These are phyloP conservation scores for Pythium coloratum DNA, from an alignment of 352 stramenopile genomes.

Conservation along the genomic window DNA sequence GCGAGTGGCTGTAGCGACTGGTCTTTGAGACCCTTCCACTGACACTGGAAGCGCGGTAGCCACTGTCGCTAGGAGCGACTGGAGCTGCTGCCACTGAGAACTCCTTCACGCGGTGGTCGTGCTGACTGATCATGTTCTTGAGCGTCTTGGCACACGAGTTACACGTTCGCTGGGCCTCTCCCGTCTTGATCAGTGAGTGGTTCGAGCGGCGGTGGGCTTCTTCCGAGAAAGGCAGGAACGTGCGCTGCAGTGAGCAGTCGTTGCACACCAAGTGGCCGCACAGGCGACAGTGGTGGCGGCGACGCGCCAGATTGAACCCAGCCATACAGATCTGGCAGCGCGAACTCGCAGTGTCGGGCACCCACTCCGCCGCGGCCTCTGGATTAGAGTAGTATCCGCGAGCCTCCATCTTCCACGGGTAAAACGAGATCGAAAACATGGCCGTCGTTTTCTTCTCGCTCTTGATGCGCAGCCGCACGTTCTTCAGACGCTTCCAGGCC, in stretches of 20 bases:
- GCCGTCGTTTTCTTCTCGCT: constrained; percentile 32
- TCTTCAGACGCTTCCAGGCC: constrained; percentile 10
- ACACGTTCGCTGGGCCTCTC: constrained; percentile 70
- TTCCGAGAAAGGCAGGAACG: constrained; percentile 60
- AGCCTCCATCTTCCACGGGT: constrained; percentile 74
- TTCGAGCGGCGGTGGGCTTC: constrained; percentile 36
- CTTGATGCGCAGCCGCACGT: constrained; percentile 7
- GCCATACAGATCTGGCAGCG: constrained; percentile 63
- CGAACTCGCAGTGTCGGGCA: constrained; percentile 61
- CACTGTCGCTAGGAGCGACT: background rate
- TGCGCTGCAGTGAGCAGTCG: constrained; percentile 65
- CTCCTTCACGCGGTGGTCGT: constrained; percentile 55
- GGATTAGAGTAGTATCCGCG: constrained; percentile 68
- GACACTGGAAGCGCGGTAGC: background rate
- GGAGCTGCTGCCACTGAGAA: constrained; percentile 31
- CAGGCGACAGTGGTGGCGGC: constrained; percentile 85
- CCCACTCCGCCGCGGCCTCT: constrained; percentile 69
- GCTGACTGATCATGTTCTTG: constrained; percentile 58
- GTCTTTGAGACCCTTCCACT: background rate
- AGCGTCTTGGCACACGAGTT: constrained; percentile 63
- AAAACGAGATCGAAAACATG: constrained; percentile 78
- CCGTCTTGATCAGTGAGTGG: constrained; percentile 70
- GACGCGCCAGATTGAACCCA: constrained; percentile 57
- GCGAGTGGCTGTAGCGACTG: background rate
- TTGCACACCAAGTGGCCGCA: constrained; percentile 73